Conservation (phyloP, 2,329 filamentous ascomycete species). For the Ilyonectria destructans region DNA sequence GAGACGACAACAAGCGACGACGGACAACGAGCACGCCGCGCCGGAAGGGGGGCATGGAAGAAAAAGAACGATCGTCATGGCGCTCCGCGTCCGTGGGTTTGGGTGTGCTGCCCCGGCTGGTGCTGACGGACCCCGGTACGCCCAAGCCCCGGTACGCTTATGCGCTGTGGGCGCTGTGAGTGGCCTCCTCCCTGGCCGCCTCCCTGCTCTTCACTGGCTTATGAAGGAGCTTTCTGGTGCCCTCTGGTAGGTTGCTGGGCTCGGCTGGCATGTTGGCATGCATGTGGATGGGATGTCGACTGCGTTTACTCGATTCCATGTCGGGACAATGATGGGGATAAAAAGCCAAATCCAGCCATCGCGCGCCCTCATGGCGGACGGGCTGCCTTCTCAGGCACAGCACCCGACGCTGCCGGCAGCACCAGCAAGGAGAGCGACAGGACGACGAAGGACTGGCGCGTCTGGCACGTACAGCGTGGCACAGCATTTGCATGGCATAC, state of each 20-base stretch:
- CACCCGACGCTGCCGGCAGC: constrained; percentile 16
- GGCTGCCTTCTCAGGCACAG: constrained; percentile 28
- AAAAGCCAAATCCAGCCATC: constrained; percentile 24
- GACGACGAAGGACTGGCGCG: constrained; percentile 7
- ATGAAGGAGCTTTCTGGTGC: constrained; percentile 24
- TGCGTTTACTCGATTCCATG: constrained; percentile 22
- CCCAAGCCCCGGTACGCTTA: constrained; percentile 31
- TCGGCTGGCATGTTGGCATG: constrained; percentile 29
- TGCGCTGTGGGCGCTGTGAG: constrained; percentile 26
- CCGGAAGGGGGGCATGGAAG: constrained; percentile 38
- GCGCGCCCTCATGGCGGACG: constrained; percentile 21
- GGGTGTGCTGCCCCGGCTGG: constrained; percentile 47
- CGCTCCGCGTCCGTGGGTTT: constrained; percentile 50
- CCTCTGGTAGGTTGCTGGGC: constrained; percentile 23
- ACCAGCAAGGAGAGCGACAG: constrained; percentile 21
- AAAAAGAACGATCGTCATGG: constrained; percentile 47
- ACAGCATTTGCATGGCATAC: constrained; percentile 20
- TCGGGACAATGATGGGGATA: constrained; percentile 21
- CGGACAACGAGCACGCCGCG: constrained; percentile 25
- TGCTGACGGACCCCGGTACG: constrained; percentile 39
- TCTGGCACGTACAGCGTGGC: constrained; percentile 19
- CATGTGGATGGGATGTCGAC: constrained; percentile 18
- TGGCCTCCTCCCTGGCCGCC: constrained; percentile 23
- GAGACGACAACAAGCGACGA: constrained; percentile 43
- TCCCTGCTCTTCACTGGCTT: constrained; percentile 24